Evolutionary conservation across 345 rosid species (phyloP), one percentile per base, ranked within the genome.

Genomic region (Hirschfeldia incana): DNA sequence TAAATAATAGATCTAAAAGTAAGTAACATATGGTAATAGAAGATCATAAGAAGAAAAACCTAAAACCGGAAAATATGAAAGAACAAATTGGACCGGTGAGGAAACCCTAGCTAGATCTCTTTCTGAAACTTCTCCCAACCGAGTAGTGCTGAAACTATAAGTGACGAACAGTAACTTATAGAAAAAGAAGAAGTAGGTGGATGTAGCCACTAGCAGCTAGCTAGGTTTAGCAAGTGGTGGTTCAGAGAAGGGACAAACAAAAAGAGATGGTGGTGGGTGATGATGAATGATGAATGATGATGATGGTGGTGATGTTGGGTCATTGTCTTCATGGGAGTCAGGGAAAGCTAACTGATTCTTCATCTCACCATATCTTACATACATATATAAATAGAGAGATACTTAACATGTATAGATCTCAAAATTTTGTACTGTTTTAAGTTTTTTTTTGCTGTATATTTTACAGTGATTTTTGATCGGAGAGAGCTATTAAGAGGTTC

Each of bases 291-390:
- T 70, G 67, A 33, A 70, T 28, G 72, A 78, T 68, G 67, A 80
- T 46, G 73, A 66, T 51, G 73, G 69, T 63, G 78, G 72, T 78
- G 85, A 78, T 75, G 91, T 82, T 72, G 84, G 80, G 91, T 87
- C 90, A 67, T 72, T 82, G 79, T 88, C 87, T 53, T 85, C 88
- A 75, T 90, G 91, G 87, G 87, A 87, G 82, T 89, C 81, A 21
- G 21, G 74, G 84, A 85, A 86, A 83, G 80, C 69, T 80, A 86
- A 88, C 87, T 86, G 90, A 74, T 86, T 85, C 87, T 72, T 77
- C 76, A 83, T 86, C 89, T 83, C 79, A 82, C 77, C 83, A 76
- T 82, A 87, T 85, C 89, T 82, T 77, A 57, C 70, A 73, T 28
- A 55, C 36, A 65, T 62, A 44, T 4, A 26, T 8, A 46, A n/a